Percentiles rank a stretch among this genome's conserved stretches.
Evolutionary conservation across 495 filamentous ascomycete species (phyloP).

Genomic region (Aspergillus bridgeri): DNA sequence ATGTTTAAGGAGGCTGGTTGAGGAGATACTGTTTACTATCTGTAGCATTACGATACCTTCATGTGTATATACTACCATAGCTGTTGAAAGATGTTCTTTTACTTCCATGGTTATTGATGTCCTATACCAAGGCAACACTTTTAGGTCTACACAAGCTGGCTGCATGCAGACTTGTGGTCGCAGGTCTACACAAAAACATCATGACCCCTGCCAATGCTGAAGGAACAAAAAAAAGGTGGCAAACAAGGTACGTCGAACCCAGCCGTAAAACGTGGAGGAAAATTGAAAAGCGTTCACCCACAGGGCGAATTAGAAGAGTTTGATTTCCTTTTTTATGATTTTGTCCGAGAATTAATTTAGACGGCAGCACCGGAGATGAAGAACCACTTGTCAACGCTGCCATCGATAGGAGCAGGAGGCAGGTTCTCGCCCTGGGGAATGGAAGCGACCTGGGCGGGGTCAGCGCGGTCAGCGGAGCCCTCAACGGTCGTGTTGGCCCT

Average conservation of each 20-base stretch:
- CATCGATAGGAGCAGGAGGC: slow-evolving; percentile 83
- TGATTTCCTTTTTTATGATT: slow-evolving; percentile 22
- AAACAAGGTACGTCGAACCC: too few species aligned
- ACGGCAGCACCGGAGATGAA: slow-evolving; percentile 98
- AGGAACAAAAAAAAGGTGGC: too few species aligned
- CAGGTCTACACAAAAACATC: not conserved
- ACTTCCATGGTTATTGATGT: not conserved
- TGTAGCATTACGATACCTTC: slow-evolving; percentile 15
- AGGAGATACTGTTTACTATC: slow-evolving; percentile 9
- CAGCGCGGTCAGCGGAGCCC: slow-evolving; percentile 65
- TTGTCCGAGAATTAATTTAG: slow-evolving; percentile 43
- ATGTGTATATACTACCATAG: slow-evolving; percentile 12
- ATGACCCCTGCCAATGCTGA: too few species aligned
- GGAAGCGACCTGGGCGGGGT: slow-evolving; percentile 59
- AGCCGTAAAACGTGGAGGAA: not conserved
- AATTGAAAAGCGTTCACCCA: slow-evolving; percentile 7
- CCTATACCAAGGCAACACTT: not conserved
- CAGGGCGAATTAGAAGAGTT: slow-evolving; percentile 5
- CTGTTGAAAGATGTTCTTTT: not conserved
- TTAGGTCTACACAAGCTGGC: too few species aligned
- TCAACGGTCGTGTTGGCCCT: slow-evolving; percentile 77
- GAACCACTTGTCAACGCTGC: slow-evolving; percentile 99
- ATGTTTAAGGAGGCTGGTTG: not conserved
- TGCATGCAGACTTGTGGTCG: not conserved
- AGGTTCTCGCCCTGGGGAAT: slow-evolving; percentile 73